Evolutionary conservation across 1,284 basidiomycete genomes (phyloP).

Genomic region (Tilletia setariae): DNA sequence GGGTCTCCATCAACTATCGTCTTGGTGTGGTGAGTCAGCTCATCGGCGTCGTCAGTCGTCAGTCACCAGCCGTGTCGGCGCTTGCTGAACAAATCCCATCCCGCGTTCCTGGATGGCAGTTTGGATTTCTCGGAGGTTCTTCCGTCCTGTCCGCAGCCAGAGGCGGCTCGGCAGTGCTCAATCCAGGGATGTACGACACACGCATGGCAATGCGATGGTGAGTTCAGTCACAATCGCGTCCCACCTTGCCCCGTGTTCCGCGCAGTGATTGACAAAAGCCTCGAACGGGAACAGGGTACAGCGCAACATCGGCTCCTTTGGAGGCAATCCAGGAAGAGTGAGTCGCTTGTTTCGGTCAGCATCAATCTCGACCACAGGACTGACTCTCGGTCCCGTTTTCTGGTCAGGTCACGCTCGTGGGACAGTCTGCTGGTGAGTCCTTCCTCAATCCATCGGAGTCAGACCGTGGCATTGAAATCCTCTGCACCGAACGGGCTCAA

Average conservation of each 20-base stretch:
- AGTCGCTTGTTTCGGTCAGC: neutral
- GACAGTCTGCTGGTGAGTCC: constrained; percentile 10
- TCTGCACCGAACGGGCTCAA: neutral
- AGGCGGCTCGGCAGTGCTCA: neutral
- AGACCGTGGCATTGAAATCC: neutral
- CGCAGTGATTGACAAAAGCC: neutral
- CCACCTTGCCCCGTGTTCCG: neutral
- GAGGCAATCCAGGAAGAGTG: neutral
- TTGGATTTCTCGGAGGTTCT: constrained; percentile 6
- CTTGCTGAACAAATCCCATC: neutral
- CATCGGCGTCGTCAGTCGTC: neutral
- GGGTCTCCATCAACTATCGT: constrained; percentile 8
- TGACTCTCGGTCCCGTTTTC: neutral
- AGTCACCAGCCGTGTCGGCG: neutral
- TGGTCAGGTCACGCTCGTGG: neutral
- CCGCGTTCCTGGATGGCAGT: neutral
- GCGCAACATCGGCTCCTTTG: neutral
- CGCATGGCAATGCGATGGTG: neutral
- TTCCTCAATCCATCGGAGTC: neutral
- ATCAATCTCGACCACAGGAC: neutral
- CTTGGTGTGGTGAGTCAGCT: neutral
- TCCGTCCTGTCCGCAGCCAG: constrained; percentile 1
- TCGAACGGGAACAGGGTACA: neutral
- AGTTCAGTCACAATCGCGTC: neutral
- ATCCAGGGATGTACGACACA: constrained; percentile 12